Percentiles rank a stretch among this genome's conserved stretches.
Conservation (phyloP, 441 rosid genomes). For the Populus trichocarpa region DNA sequence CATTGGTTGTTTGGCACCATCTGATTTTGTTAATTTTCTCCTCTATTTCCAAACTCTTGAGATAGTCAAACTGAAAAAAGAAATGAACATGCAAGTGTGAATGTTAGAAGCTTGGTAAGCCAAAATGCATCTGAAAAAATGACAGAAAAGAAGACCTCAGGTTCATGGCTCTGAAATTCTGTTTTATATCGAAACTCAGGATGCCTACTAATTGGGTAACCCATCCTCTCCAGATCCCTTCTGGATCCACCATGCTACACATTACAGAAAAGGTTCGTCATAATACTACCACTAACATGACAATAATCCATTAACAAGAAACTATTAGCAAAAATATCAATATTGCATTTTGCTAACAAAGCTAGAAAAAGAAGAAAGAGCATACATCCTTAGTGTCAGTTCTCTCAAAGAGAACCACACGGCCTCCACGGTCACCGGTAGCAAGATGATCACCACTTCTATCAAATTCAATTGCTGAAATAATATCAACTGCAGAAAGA, state of each 20-base stretch:
- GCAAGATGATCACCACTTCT: conserved; percentile 87
- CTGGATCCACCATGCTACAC: conserved; percentile 64
- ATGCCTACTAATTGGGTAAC: conserved; percentile 54
- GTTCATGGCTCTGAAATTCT: conserved; percentile 97
- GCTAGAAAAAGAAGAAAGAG: conserved; percentile 16
- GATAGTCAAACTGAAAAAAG: conserved; percentile 77
- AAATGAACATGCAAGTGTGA: not conserved
- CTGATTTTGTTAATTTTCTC: conserved; percentile 95
- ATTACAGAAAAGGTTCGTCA: not conserved
- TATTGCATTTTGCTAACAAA: conserved; percentile 1
- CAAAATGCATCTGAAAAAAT: conserved; percentile 16
- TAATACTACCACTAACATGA: not conserved
- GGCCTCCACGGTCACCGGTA: conserved; percentile 96
- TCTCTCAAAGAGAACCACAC: conserved; percentile 92
- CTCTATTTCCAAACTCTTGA: conserved; percentile 98
- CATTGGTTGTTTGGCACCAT: conserved; percentile 90
- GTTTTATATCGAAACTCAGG: conserved; percentile 97
- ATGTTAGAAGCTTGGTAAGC: not conserved
- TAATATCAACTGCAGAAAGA: conserved; percentile 76
- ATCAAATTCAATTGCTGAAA: conserved; percentile 95
- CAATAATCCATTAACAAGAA: not conserved
- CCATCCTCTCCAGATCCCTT: conserved; percentile 73
- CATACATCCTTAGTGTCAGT: conserved; percentile 68
- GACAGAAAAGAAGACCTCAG: conserved; percentile 56
- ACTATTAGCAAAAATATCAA: not conserved